phyloP scores from a whole-genome alignment of 1,284 basidiomycete genomes.

The Boletus calvinii region DNA sequence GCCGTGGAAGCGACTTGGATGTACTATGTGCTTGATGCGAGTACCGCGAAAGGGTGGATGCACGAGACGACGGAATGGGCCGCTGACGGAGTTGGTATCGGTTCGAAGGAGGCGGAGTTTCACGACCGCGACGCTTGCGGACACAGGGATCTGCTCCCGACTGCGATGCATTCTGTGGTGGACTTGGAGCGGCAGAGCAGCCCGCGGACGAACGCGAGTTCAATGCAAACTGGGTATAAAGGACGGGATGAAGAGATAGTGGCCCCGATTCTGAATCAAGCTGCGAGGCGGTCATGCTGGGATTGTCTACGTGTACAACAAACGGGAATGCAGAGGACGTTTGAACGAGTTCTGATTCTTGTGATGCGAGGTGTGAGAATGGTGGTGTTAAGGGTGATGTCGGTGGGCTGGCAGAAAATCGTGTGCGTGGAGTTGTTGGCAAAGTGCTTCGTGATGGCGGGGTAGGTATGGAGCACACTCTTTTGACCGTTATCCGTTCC shows the following conservation, averaged over 20 bases:
- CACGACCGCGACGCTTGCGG: conserved; percentile 15
- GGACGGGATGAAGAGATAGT: conserved; percentile 30
- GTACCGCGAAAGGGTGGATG: conserved; percentile 18
- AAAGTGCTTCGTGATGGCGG: conserved; percentile 6
- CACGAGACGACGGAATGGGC: conserved; percentile 19
- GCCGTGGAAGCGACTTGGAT: conserved; percentile 16
- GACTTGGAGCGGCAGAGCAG: conserved; percentile 7
- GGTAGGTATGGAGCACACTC: conserved; percentile 18
- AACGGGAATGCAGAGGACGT: conserved; percentile 56
- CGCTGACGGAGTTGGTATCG: conserved; percentile 34
- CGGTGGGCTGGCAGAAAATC: conserved; percentile 21
- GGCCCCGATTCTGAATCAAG: conserved; percentile 38
- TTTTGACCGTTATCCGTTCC: conserved; percentile 20
- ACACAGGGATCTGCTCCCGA: conserved; percentile 4
- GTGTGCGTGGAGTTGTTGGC: conserved; percentile 5
- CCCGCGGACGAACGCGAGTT: conserved; percentile 23
- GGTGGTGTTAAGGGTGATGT: conserved; percentile 29
- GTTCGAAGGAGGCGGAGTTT: conserved; percentile 13
- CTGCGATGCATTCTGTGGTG: conserved; percentile 10
- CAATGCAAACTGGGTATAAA: conserved; percentile 39
- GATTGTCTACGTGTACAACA: conserved; percentile 41
- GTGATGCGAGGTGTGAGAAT: conserved; percentile 35
- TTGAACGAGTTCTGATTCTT: conserved; percentile 44
- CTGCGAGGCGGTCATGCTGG: conserved; percentile 39
- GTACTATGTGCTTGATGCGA: conserved; percentile 8